Conservation (phyloP, 768 basidiomycete species). For the Boletellus emodensis region DNA sequence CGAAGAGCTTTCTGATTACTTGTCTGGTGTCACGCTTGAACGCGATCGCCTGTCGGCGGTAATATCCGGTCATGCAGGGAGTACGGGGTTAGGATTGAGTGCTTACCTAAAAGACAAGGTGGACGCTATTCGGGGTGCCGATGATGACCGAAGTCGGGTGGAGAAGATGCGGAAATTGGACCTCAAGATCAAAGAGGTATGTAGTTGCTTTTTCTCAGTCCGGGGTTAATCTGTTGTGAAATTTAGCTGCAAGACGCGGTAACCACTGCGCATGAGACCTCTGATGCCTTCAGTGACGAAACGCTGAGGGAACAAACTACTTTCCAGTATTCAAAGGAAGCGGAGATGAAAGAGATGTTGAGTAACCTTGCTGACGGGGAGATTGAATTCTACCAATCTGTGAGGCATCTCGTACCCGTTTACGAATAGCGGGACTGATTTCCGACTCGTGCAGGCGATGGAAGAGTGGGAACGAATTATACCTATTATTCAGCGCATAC, state of each 20-base stretch:
- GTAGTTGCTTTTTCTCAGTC: neutral
- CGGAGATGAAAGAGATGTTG: constrained; percentile 97
- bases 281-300: constrained; percentile 94
- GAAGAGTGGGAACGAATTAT: constrained; percentile 97
- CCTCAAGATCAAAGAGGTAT: constrained; percentile 90
- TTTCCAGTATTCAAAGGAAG: constrained; percentile 87
- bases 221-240: neutral
- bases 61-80: constrained; percentile 83
- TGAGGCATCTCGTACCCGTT: constrained; percentile 29
- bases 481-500: constrained; percentile 89
- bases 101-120: constrained; percentile 92
- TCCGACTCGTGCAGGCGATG: constrained; percentile 59
- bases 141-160: constrained; percentile 89
- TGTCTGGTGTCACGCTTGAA: constrained; percentile 89
- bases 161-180: constrained; percentile 94
- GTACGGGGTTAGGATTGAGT: constrained; percentile 77
- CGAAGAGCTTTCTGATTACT: constrained; percentile 93
- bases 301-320: constrained; percentile 86
- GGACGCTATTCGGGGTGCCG: constrained; percentile 86
- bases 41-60: constrained; percentile 89
- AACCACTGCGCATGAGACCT: constrained; percentile 90
- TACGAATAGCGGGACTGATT: constrained; percentile 1
- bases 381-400: constrained; percentile 90
- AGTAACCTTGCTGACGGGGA: constrained; percentile 88
- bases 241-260: constrained; percentile 92